Conservation (phyloP, 768 basidiomycete species). For the Boletus coccyginus region DNA sequence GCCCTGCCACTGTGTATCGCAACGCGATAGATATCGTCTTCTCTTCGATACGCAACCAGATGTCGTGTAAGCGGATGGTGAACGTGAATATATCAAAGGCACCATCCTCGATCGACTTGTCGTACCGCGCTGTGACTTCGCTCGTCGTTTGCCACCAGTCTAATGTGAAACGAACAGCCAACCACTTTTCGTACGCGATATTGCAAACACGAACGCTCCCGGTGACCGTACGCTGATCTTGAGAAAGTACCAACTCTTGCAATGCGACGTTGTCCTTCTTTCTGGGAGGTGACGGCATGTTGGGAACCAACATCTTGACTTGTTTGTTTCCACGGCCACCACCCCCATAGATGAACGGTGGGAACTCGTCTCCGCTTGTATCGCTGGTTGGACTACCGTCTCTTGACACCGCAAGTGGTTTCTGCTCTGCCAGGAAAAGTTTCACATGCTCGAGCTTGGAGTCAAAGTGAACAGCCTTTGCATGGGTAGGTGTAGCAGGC, state of each 20-base stretch:
- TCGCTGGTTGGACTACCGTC: constrained; percentile 87
- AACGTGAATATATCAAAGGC: constrained; percentile 75
- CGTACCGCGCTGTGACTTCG: constrained; percentile 81
- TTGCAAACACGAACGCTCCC: constrained; percentile 82
- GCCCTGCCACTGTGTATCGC: constrained; percentile 63
- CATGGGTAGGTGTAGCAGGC: constrained; percentile 73
- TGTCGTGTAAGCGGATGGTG: constrained; percentile 71
- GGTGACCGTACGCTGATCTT: constrained; percentile 53
- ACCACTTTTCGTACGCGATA: constrained; percentile 81
- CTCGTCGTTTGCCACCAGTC: constrained; percentile 96
- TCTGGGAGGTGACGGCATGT: constrained; percentile 54
- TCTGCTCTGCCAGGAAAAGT: constrained; percentile 92
- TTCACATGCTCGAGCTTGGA: constrained; percentile 90
- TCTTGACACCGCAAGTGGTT: constrained; percentile 89
- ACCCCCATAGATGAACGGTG: constrained; percentile 61
- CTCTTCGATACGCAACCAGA: constrained; percentile 73
- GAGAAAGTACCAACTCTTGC: constrained; percentile 51
- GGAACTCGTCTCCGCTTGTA: constrained; percentile 79
- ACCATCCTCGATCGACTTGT: constrained; percentile 37
- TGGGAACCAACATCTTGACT: constrained; percentile 61
- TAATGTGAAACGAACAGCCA: constrained; percentile 88
- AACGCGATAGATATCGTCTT: constrained; percentile 81
- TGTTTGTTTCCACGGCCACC: constrained; percentile 32
- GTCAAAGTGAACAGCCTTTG: constrained; percentile 93
- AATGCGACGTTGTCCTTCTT: constrained; percentile 47